Evolutionary conservation across 495 filamentous ascomycete genomes (phyloP).

Genomic region (Massariosphaeria phaeospora): DNA sequence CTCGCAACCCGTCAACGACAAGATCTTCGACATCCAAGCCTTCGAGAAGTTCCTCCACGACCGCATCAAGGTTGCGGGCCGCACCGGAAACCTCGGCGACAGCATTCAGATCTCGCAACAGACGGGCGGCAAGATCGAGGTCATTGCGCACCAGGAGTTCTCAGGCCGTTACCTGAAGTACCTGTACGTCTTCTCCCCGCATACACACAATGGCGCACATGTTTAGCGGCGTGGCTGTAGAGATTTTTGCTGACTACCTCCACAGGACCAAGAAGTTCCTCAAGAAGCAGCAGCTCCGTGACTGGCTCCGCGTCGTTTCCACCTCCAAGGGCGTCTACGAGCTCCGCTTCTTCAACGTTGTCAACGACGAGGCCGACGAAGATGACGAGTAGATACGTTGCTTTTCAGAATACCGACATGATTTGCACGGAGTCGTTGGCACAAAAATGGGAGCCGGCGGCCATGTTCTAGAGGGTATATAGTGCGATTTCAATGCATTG

Average conservation of each 20-base stretch:
- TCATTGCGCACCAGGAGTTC: conserved; percentile 94
- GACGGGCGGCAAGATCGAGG: conserved; percentile 95
- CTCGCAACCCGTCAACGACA: conserved; percentile 93
- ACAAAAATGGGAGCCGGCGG: not conserved
- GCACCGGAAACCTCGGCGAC: conserved; percentile 96
- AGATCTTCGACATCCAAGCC: conserved; percentile 98
- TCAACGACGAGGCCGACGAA: conserved; percentile 92
- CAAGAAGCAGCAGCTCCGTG: conserved; percentile 99
- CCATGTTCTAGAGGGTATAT: not conserved
- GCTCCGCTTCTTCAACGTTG: conserved; percentile 99
- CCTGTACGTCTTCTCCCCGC: conserved; percentile 59
- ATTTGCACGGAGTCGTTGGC: conserved; percentile 7
- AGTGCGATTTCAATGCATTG: conserved; percentile 5
- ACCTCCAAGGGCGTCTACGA: conserved; percentile 97
- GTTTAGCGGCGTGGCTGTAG: not conserved
- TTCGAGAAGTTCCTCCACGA: conserved; percentile 99
- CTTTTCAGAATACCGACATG: conserved; percentile 3
- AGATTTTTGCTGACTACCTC: conserved; percentile 8
- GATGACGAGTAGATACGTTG: conserved; percentile 81
- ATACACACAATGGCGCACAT: not conserved
- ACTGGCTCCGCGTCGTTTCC: conserved; percentile 98
- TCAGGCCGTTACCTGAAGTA: conserved; percentile 99
- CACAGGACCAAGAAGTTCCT: conserved; percentile 99
- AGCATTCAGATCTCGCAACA: conserved; percentile 80
- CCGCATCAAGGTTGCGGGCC: conserved; percentile 98